Base-by-base conservation (phyloP, 2,329 filamentous ascomycete species). In the Beauveria caledonica region DNA sequence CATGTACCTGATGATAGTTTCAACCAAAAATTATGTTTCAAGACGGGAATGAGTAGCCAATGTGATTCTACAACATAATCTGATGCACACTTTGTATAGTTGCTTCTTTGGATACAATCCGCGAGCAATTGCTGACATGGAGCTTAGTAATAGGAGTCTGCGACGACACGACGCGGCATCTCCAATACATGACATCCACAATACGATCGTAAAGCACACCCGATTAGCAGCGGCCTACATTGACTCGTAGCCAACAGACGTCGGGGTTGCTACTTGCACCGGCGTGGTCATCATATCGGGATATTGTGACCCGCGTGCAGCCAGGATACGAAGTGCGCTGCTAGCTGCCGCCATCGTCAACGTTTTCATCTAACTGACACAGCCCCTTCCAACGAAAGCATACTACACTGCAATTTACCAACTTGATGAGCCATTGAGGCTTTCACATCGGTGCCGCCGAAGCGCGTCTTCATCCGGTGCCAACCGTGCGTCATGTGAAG, bases 11-110 rank as follows among this genome's bases (percentile, higher is more conserved):
- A 68, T 65, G 63, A 66, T 36, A 36, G 11, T 13, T 36, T 62
- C 62, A 57, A 36, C 54, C 56, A 65, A 66, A 59, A 66, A 65
- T 61, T 62, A 73, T 74, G 71, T 73, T 74, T 73, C 70, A 73
- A 73, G 72, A 74, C 71, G 70, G 69, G 70, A 71, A 70, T 74
- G 70, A 71, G 67, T 54, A 65, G 60, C 61, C 66, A 46, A 66
- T 50, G 65, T 74, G 72, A 73, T 71, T 72, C 68, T 65, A 69
- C 61, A 42, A 29, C 58, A 55, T 33, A 57, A 57, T 57, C 54
- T 57, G 54, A 57, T 48, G 54, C 44, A 40, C 21, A 11, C 5
- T 27, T n/a, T 25, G 21, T 27, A 27, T 21, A 21, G n/a, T 27
- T 25, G 25, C 3, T 25, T n/a, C 17, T n/a, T 7, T 42, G 10